These are phyloP conservation scores for Chenopodium berlandieri DNA, from an alignment of 148 eudicot species.

Conservation along the genomic window DNA sequence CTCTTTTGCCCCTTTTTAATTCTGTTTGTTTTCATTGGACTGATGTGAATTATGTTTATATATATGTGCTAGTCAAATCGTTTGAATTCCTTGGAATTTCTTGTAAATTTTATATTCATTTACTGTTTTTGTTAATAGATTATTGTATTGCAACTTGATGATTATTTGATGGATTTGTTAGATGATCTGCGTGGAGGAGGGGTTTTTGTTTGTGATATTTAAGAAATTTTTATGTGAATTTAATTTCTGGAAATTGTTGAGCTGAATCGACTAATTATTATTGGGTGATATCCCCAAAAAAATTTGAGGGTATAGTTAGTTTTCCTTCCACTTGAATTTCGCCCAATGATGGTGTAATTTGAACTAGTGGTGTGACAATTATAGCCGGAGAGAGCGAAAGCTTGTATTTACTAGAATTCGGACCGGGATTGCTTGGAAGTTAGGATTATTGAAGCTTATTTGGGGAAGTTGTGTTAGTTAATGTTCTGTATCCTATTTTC, in stretches of 20 bases:
- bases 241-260: background rate
- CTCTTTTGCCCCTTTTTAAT: background rate
- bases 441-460: background rate
- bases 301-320: background rate
- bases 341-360: too few relatives aligned
- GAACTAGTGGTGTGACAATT: background rate
- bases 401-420: too few relatives aligned
- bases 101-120: background rate
- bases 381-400: background rate
- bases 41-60: background rate
- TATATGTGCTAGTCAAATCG: background rate
- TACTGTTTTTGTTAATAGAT: background rate
- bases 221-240: background rate
- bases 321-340: too few relatives aligned
- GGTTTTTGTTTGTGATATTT: too few relatives aligned
- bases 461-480: background rate
- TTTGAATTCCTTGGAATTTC: background rate
- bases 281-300: background rate
- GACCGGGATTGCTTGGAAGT: too few relatives aligned
- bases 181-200: background rate
- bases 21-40: background rate
- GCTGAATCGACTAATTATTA: background rate
- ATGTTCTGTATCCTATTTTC: background rate
- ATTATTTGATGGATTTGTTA: too few relatives aligned
- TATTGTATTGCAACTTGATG: background rate